Conservation (phyloP, 164 flowering plant genomes). For the Sextonia rubra region DNA sequence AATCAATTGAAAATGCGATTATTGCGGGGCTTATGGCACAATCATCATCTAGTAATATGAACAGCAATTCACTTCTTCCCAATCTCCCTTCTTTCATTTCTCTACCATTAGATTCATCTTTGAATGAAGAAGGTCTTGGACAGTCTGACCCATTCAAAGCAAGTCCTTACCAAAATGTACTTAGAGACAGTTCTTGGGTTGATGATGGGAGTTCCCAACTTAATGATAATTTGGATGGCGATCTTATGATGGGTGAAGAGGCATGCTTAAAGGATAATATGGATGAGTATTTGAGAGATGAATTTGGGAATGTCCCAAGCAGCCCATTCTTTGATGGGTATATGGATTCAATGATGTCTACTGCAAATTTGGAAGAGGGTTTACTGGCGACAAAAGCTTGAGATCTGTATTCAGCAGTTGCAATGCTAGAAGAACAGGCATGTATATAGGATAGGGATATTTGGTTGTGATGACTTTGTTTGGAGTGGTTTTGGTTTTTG, state of each 20-base stretch:
- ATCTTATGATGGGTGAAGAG: conserved; percentile 2
- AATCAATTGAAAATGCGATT: conserved; percentile 9
- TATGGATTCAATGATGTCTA: conserved; percentile 5
- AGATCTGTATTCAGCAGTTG: neutral
- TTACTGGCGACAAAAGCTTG: neutral
- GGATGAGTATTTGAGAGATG: neutral
- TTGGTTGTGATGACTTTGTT: neutral
- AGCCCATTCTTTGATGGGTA: neutral
- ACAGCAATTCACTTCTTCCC: neutral
- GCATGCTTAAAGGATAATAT: neutral
- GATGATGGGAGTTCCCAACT: neutral
- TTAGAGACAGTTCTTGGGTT: neutral
- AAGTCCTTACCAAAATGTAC: neutral
- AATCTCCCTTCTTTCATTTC: neutral
- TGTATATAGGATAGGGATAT: neutral
- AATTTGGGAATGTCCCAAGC: neutral
- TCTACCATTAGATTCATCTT: neutral
- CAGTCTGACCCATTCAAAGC: neutral
- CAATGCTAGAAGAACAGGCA: no score
- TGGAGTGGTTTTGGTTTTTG: no score
- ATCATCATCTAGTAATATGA: neutral
- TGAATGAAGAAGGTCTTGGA: neutral
- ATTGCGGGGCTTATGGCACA: conserved; percentile 7
- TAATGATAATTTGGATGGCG: neutral
- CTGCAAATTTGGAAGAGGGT: conserved; percentile 12